Conservation (phyloP, 306 rosid species). For the Castanea sativa region DNA sequence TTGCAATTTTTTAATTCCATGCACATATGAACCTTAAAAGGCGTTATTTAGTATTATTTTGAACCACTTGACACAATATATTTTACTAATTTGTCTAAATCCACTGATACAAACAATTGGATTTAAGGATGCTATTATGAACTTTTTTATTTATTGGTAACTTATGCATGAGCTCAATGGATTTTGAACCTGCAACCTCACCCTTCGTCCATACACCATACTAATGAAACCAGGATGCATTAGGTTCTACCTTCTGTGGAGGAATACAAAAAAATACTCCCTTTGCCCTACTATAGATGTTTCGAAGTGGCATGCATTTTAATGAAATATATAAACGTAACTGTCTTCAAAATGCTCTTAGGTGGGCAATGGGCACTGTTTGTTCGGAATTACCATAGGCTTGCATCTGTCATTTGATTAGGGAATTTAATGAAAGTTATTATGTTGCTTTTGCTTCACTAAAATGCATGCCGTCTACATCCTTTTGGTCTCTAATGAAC, state of each 20-base stretch:
- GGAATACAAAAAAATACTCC: neutral
- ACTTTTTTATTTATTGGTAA: neutral
- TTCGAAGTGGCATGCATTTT: too few relatives aligned
- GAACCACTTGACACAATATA: neutral
- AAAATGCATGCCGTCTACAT: too few relatives aligned
- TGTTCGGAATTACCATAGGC: too few relatives aligned
- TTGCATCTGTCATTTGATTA: too few relatives aligned
- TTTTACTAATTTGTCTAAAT: neutral
- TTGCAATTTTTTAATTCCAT: neutral
- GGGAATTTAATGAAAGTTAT: too few relatives aligned
- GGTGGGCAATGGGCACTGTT: too few relatives aligned
- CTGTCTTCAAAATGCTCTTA: too few relatives aligned
- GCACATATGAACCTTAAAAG: neutral
- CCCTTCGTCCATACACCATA: neutral
- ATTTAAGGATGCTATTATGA: neutral
- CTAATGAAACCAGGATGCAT: neutral
- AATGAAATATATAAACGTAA: too few relatives aligned
- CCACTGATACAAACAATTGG: neutral
- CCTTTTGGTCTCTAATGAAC: neutral
- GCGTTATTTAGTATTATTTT: neutral
- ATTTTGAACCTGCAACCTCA: too few relatives aligned
- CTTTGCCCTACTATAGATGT: too few relatives aligned
- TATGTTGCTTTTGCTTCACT: too few relatives aligned
- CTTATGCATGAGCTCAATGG: too few relatives aligned
- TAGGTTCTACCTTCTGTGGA: neutral